Conservation (phyloP, 768 basidiomycete species). For the Tephrocybe sp. region DNA sequence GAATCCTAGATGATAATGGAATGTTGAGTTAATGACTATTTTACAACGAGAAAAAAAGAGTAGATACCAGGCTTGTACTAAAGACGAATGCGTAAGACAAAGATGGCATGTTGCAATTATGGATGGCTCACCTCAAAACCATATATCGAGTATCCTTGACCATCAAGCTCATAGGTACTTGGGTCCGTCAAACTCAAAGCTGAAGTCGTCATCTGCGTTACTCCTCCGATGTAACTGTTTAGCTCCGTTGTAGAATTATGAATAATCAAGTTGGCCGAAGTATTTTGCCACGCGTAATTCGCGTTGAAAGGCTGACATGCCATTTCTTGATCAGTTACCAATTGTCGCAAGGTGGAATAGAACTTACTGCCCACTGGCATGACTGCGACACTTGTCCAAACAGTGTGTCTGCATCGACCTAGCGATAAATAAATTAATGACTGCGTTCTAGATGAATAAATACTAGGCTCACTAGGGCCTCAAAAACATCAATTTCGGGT, state of each 20-base stretch:
- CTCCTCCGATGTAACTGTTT: conserved; percentile 68
- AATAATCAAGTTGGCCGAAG: conserved; percentile 56
- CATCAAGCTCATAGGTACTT: conserved; percentile 61
- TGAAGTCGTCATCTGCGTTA: conserved; percentile 78
- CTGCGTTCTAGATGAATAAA: background rate
- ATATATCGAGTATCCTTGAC: conserved; percentile 65
- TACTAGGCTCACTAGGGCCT: conserved; percentile 55
- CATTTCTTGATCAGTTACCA: background rate
- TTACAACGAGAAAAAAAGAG: background rate
- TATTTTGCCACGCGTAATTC: conserved; percentile 66
- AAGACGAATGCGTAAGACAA: background rate
- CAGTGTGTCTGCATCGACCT: conserved; percentile 46
- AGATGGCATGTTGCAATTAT: background rate
- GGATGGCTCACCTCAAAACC: conserved; percentile 63
- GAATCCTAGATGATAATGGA: conserved; percentile 41
- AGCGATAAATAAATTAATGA: conserved; percentile 8
- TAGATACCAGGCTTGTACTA: conserved; percentile 41
- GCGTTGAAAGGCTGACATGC: conserved; percentile 66
- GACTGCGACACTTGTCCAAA: conserved; percentile 74
- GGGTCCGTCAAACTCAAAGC: conserved; percentile 66
- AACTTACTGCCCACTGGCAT: conserved; percentile 75
- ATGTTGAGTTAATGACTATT: background rate
- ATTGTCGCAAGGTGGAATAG: background rate
- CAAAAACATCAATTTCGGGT: conserved; percentile 90
- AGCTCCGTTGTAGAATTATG: conserved; percentile 49